Conservation (phyloP, 192 early-diverging fungal genomes). For the Helicostylum pulchrum region DNA sequence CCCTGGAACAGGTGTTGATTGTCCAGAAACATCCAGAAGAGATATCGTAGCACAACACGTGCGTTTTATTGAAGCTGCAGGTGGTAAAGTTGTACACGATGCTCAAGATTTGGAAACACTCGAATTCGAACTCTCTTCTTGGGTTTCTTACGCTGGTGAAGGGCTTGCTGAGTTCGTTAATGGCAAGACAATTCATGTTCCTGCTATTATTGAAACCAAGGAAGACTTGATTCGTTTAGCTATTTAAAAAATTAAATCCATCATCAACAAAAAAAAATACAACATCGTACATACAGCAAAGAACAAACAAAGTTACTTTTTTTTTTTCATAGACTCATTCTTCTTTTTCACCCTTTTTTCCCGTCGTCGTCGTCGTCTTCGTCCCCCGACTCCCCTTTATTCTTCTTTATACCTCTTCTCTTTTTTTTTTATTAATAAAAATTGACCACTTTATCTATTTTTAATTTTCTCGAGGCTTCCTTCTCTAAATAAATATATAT, state of each 20-base stretch:
- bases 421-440: too few species aligned
- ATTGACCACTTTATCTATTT: too few species aligned
- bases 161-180: conserved; percentile 71
- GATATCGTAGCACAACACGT: conserved; percentile 88
- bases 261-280: too few species aligned
- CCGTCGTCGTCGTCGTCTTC: too few species aligned
- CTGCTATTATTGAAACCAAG: conserved; percentile 43
- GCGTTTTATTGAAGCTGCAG: conserved; percentile 82
- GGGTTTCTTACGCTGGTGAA: conserved; percentile 92
- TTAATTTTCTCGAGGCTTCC: too few species aligned
- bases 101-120: conserved; percentile 27
- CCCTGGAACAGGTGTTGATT: conserved; percentile 81
- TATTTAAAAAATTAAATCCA: conserved; percentile 1
- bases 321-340: too few species aligned
- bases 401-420: too few species aligned
- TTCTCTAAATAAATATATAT: too few species aligned
- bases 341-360: too few species aligned
- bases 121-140: conserved; percentile 82
- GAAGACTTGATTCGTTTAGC: conserved; percentile 32
- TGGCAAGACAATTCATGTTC: conserved; percentile 66
- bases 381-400: too few species aligned
- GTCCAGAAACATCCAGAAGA: conserved; percentile 88
- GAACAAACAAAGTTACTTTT: too few species aligned
- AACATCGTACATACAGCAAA: too few species aligned
- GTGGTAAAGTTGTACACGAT: conserved; percentile 61